Evolutionary conservation across 805 yeast species (phyloP).

Genomic region (Hanseniaspora osmophila): DNA sequence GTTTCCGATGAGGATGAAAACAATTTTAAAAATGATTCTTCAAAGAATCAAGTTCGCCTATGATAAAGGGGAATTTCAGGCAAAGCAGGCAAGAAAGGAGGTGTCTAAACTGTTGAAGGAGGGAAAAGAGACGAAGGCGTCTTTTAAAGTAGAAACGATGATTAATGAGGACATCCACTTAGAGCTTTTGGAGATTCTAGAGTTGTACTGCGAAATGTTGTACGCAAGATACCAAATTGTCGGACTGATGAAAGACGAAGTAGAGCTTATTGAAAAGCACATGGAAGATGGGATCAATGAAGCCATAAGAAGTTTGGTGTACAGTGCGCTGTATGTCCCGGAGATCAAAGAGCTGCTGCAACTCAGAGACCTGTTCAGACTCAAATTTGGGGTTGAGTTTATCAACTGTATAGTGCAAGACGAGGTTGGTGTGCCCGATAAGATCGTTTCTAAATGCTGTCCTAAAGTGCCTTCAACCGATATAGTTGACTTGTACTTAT

Average conservation of each 20-base stretch:
- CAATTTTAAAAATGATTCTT: slow-evolving; percentile 45
- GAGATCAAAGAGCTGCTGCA: slow-evolving; percentile 59
- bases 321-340: slow-evolving; percentile 48
- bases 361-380: slow-evolving; percentile 46
- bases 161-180: slow-evolving; percentile 70
- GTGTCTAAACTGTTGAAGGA: slow-evolving; percentile 54
- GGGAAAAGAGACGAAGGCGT: slow-evolving; percentile 68
- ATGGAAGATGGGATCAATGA: slow-evolving; percentile 42
- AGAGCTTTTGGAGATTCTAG: slow-evolving; percentile 66
- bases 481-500: slow-evolving; percentile 54
- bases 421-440: slow-evolving; percentile 43
- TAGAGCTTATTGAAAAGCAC: slow-evolving; percentile 18
- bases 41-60: slow-evolving; percentile 58
- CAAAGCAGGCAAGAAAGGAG: slow-evolving; percentile 59
- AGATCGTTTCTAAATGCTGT: slow-evolving; percentile 46
- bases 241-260: slow-evolving; percentile 32
- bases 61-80: slow-evolving; percentile 57
- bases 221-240: slow-evolving; percentile 45
- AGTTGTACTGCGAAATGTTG: slow-evolving; percentile 67
- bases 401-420: slow-evolving; percentile 24
- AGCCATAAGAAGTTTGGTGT: slow-evolving; percentile 58
- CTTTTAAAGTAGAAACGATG: slow-evolving; percentile 69
- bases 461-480: slow-evolving; percentile 53
- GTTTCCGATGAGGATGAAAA: slow-evolving; percentile 20
- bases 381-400: slow-evolving; percentile 58